phyloP scores from a whole-genome alignment of 257 asterid species.

The Solanum arcanum region DNA sequence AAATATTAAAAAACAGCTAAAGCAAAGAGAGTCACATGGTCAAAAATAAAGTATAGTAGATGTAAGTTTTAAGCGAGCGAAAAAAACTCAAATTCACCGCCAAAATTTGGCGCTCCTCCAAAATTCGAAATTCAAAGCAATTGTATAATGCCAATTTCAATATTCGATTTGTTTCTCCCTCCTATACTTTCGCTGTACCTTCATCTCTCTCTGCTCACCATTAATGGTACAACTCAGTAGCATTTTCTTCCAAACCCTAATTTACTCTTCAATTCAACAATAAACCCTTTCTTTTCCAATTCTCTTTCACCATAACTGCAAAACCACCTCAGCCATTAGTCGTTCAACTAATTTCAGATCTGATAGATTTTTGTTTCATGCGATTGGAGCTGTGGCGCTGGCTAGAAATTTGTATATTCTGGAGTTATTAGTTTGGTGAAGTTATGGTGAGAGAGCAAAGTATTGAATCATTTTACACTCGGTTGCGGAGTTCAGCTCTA shows the following conservation, averaged over 20 bases:
- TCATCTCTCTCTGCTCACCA: neutral
- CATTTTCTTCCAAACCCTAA: constrained; percentile 11
- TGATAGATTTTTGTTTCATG: neutral
- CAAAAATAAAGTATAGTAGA: neutral
- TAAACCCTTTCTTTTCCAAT: neutral
- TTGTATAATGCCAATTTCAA: constrained; percentile 18
- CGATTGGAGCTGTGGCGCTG: neutral
- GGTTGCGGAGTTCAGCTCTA: constrained; percentile 54
- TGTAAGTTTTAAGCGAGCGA: neutral
- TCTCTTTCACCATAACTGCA: neutral
- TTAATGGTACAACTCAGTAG: neutral
- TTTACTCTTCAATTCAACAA: neutral
- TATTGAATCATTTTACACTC: constrained; percentile 53
- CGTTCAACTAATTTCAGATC: neutral
- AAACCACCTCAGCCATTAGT: neutral
- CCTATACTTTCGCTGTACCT: neutral
- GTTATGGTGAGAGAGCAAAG: constrained; percentile 81
- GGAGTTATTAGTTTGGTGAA: neutral
- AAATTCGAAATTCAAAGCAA: constrained; percentile 15
- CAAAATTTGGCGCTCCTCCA: constrained; percentile 36
- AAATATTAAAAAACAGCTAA: neutral
- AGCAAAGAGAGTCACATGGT: neutral
- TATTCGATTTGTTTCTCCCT: neutral
- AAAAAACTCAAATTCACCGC: constrained; percentile 19
- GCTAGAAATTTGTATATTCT: neutral